Percentiles rank a stretch among this genome's conserved stretches.
These are phyloP conservation scores for Cordyceps cicadae DNA, from an alignment of 2,329 filamentous ascomycete genomes.

Conservation along the genomic window DNA sequence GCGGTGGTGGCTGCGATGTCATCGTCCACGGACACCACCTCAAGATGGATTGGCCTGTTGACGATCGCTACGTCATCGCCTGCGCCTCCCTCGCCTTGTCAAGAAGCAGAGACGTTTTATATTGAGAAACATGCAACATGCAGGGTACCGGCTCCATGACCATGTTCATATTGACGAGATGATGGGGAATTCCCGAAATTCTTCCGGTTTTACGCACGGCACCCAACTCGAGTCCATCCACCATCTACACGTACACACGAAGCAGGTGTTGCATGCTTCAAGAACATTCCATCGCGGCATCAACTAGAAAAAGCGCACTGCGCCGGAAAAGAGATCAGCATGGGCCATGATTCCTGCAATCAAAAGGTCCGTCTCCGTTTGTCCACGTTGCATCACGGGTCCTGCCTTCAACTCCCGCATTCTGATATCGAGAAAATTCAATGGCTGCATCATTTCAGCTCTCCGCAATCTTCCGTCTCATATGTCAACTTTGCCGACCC, in stretches of 20 bases:
- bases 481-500: not conserved
- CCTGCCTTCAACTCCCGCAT: not conserved
- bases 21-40: not conserved
- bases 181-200: no score
- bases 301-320: no score
- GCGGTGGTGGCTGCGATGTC: not conserved
- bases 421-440: not conserved
- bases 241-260: no score
- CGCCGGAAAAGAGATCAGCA: no score
- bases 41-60: not conserved
- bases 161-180: no score
- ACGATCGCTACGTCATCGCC: constrained; percentile 1
- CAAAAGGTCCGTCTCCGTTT: not conserved
- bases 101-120: not conserved
- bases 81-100: not conserved
- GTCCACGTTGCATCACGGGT: not conserved
- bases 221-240: no score
- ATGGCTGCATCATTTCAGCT: not conserved
- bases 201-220: no score
- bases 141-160: no score
- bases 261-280: no score
- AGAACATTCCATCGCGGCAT: no score
- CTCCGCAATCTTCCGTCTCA: not conserved
- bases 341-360: not conserved
- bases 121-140: no score